These are phyloP conservation scores for Rhizopus arrhizus DNA, from an alignment of 371 early-diverging fungal genomes.

Conservation along the genomic window DNA sequence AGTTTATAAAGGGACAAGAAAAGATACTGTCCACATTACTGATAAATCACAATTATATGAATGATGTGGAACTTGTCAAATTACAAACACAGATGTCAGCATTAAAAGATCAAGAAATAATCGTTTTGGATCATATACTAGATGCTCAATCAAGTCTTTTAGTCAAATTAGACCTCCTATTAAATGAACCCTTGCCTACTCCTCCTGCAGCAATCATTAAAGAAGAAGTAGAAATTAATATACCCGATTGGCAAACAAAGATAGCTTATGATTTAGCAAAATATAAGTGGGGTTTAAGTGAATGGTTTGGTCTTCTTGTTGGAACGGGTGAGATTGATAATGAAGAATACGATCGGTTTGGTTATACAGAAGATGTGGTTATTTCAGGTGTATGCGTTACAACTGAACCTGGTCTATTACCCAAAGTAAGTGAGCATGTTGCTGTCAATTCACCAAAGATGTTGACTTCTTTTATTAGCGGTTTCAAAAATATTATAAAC, in stretches of 20 bases:
- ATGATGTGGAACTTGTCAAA: background rate
- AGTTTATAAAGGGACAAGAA: conserved; percentile 17
- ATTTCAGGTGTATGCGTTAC: conserved; percentile 33
- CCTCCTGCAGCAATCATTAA: conserved; percentile 4
- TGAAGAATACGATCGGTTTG: conserved; percentile 23
- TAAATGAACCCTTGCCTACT: conserved; percentile 8
- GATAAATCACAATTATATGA: background rate
- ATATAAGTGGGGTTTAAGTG: conserved; percentile 27
- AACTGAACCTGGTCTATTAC: conserved; percentile 31
- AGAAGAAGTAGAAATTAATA: background rate
- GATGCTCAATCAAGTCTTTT: background rate
- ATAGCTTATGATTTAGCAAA: conserved; percentile 12
- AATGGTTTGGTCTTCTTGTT: conserved; percentile 25
- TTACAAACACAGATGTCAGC: background rate
- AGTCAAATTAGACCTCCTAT: background rate
- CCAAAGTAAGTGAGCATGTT: conserved; percentile 26
- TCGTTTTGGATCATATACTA: background rate
- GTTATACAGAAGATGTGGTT: conserved; percentile 20
- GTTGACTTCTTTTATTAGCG: conserved; percentile 2
- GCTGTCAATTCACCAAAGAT: background rate
- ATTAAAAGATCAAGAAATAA: background rate
- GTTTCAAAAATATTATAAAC: conserved; percentile 21
- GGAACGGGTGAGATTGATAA: conserved; percentile 28
- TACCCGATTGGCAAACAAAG: conserved; percentile 26
- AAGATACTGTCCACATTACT: background rate